Percentiles rank a stretch among this genome's conserved stretches.
These are phyloP conservation scores for Stropharia rugosoannulata DNA, from an alignment of 768 basidiomycete genomes.

Conservation along the genomic window DNA sequence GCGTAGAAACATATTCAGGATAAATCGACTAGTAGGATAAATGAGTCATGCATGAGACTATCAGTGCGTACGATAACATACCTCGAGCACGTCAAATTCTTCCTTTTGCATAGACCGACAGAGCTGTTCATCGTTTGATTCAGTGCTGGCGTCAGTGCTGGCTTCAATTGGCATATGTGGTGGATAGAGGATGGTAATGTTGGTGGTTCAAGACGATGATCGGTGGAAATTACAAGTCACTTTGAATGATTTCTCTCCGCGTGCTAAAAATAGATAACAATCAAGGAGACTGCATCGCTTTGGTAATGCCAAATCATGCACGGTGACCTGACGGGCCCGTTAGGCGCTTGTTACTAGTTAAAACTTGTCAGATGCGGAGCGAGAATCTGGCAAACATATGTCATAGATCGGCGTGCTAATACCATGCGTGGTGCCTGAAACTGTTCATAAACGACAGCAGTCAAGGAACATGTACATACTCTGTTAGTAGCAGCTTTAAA, in stretches of 20 bases:
- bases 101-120: constrained; percentile 45
- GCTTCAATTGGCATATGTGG: not conserved
- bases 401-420: not conserved
- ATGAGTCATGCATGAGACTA: not conserved
- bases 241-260: no score
- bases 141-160: not conserved
- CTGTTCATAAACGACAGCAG: not conserved
- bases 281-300: no score
- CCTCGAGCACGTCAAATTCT: constrained; percentile 65
- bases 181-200: not conserved
- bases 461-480: not conserved
- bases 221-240: no score
- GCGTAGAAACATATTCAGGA: constrained; percentile 62
- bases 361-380: no score
- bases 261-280: no score
- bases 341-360: no score
- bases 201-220: no score
- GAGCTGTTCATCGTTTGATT: constrained; percentile 14
- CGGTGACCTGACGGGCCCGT: no score
- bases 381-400: not conserved
- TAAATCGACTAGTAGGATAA: constrained; percentile 61
- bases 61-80: constrained; percentile 21
- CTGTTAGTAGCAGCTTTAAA: no score
- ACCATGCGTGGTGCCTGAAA: no score
- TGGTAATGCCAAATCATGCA: no score